Percentiles rank a stretch among this genome's conserved stretches.
These are phyloP conservation scores for Phytophthora cryptogea DNA, from an alignment of 352 stramenopile genomes.

Conservation along the genomic window DNA sequence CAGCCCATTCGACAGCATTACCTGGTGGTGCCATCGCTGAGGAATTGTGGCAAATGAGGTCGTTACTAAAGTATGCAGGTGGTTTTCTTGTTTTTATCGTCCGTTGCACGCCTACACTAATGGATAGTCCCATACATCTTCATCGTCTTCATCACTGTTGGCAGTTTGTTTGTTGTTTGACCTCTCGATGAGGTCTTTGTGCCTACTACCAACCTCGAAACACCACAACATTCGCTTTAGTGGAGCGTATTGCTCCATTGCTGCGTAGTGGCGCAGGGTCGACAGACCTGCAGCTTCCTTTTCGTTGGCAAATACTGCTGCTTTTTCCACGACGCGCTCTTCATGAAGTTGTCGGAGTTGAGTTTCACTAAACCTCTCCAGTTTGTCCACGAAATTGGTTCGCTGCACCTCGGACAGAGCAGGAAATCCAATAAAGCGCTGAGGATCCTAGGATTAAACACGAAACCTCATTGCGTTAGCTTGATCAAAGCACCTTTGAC, in stretches of 20 bases:
- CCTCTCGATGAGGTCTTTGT: slow-evolving; percentile 27
- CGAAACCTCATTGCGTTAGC: background rate
- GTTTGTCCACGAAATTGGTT: slow-evolving; percentile 74
- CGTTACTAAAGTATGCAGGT: background rate
- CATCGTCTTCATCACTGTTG: slow-evolving; percentile 34
- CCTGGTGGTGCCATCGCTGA: background rate
- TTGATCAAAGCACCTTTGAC: background rate
- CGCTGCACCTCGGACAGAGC: slow-evolving; percentile 47
- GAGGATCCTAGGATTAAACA: slow-evolving; percentile 13
- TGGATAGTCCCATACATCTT: slow-evolving; percentile 71
- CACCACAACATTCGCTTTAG: slow-evolving; percentile 70
- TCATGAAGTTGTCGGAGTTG: slow-evolving; percentile 53
- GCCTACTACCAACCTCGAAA: slow-evolving; percentile 44
- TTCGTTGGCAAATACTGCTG: slow-evolving; percentile 17
- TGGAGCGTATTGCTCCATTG: slow-evolving; percentile 50
- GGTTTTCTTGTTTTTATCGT: slow-evolving; percentile 6
- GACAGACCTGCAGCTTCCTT: slow-evolving; percentile 43
- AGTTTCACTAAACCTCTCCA: slow-evolving; percentile 55
- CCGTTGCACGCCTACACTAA: slow-evolving; percentile 30
- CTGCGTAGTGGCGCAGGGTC: slow-evolving; percentile 57
- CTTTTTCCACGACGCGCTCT: slow-evolving; percentile 45
- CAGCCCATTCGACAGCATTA: background rate
- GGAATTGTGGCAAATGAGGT: slow-evolving; percentile 1
- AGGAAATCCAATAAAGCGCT: slow-evolving; percentile 40
- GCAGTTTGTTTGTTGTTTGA: slow-evolving; percentile 12